Evolutionary conservation across 2,329 filamentous ascomycete genomes (phyloP).

Genomic region (Dactylonectria estremocensis): DNA sequence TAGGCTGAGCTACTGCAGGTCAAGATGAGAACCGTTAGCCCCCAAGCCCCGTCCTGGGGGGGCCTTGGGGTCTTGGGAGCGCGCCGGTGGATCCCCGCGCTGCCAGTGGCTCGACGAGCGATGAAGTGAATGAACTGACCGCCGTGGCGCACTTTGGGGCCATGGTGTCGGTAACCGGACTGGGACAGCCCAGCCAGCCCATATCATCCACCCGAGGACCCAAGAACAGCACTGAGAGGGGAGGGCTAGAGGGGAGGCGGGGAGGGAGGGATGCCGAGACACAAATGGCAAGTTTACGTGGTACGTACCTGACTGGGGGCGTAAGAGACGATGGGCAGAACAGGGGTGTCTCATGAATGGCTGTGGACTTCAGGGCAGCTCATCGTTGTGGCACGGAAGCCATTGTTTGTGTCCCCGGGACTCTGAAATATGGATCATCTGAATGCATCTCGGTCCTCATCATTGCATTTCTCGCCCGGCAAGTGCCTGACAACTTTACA

Average conservation of each 20-base stretch:
- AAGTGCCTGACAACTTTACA: not conserved
- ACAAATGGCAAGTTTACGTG: conserved; percentile 1
- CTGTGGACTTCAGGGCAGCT: conserved; percentile 1
- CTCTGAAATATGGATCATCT: not conserved
- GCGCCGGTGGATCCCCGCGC: conserved; percentile 3
- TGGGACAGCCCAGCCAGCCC: conserved; percentile 18
- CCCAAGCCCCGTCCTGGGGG: conserved; percentile 38
- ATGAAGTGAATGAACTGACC: conserved; percentile 25
- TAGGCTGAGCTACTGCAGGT: conserved; percentile 43
- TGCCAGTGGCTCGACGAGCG: conserved; percentile 22
- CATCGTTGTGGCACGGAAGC: not conserved
- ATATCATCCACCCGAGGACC: not conserved
- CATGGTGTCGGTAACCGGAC: conserved; percentile 45
- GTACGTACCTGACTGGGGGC: not conserved
- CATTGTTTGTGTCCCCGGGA: not conserved
- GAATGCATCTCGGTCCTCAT: not conserved
- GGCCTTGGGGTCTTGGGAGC: conserved; percentile 3
- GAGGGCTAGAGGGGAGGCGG: not conserved
- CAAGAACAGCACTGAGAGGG: too few relatives aligned
- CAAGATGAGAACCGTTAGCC: conserved; percentile 43
- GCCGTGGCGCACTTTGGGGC: conserved; percentile 40
- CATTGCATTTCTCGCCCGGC: not conserved
- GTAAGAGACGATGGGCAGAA: conserved; percentile 4
- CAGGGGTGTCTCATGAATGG: conserved; percentile 9
- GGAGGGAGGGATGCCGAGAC: conserved; percentile 9